Base-by-base conservation (phyloP, 192 early-diverging fungal genomes). In the Coemansia sp. region DNA sequence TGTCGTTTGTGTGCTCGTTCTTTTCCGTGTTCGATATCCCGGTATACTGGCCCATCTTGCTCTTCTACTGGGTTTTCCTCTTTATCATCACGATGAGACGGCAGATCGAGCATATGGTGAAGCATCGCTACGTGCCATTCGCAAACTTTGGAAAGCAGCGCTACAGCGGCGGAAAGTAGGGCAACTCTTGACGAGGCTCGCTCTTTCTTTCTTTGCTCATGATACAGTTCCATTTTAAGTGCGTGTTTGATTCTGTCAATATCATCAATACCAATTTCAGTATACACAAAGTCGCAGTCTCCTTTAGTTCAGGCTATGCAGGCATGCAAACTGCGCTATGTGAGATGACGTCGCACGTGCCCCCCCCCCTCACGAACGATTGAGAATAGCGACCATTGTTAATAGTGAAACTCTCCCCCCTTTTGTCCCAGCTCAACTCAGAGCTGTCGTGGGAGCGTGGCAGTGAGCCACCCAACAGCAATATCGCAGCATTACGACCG, bases 21-120 rank as follows among this genome's bases (percentile, higher is more conserved):
- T 90, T 95, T 78, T 63, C 87, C n/a, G 72, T 93, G 53, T 90
- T 98, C 73, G 95, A 99, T 70, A 88, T 99, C 46, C 98, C 98
- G 14, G 98, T 99, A 5, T 99, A 94, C 83, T 99, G 98, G 98
- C 98, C 98, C 3, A 98, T 98, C 70, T 87, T 98, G 34, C 79
- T 98, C 80, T 85, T 98, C 57, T 99, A 99, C 85, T 99, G 97
- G 78, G 79, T 94, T 51, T 89, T 96, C 73, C 86, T 99, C 34
- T 95, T 98, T 78, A 85, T 88, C 14, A 84, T 99, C 40, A 98
- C 98, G 4, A 99, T 99, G 98, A 88, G 89, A 70, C 86, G 95
- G 64, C 98, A 98, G 76, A 97, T 99, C 77, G 84, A 89, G 67
- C 98, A 98, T 69, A 99, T 99, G 97, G 89, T 96, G 75, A 95